Base-by-base conservation (phyloP, 345 rosid species). In the Ailanthus altissimus region DNA sequence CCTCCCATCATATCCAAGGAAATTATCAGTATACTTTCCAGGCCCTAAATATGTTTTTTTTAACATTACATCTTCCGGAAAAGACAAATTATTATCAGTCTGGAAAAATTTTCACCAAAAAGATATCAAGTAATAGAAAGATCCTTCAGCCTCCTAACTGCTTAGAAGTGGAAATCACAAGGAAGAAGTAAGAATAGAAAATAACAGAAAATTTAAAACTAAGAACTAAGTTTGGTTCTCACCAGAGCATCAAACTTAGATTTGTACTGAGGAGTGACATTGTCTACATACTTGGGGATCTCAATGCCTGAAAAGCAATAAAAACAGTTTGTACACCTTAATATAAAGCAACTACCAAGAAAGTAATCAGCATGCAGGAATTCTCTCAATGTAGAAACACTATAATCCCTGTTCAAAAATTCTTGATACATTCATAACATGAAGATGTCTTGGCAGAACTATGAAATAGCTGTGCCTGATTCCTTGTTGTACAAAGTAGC, bases 251-350 rank as follows among this genome's bases (percentile, higher is more conserved):
- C 97, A 82, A 95, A 91, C 76, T 86, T 95, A 5, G 92, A 93
- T 77, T 91, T 91, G 91, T 89, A 95, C 60, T 89, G 82, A 78
- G 98, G 94, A 47, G 98, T 91, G 64, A 90, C 93, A 0, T 78
- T 88, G 81, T 93, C 98, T 15, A 84, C 94, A 63, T 12, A 91
- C 89, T 90, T 90, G 42, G 99, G 98, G 76, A 95, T 84, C 85
- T 93, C 88, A 71, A 91, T 56, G 62, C 89, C 98, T 91, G 88
- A 54, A 25, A 51, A 45, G 26, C 49, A 5, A 20, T 3, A 65
- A 65, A 42, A n/a, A 1, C 2, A 40, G 28, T 21, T 4, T 28
- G 10, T 8, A 25, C 63, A 59, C 0, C 0, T 15, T 36, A 59
- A 25, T 12, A 13, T 36, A 25, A 59, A 42, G 26, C 40, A n/a